A percentile compares a stretch with the other conserved stretches of the same genome.
Evolutionary conservation across 2,329 filamentous ascomycete species (phyloP).

Genomic region (Chaetothyriales sp.): DNA sequence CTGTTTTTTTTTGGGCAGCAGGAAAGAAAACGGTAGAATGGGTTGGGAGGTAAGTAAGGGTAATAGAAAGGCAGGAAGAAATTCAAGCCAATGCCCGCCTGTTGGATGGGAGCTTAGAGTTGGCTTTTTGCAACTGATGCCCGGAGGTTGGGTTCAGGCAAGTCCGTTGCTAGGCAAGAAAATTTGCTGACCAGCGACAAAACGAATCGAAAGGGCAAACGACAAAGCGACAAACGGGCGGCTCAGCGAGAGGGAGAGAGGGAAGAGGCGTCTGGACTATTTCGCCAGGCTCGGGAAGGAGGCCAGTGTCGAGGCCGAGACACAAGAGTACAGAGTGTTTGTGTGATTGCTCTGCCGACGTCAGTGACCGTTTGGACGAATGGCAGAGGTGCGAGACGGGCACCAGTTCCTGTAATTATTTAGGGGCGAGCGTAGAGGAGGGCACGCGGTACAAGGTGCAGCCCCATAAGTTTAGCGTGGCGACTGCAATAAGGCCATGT

Average conservation of each 20-base stretch:
- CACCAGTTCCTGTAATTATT: not conserved
- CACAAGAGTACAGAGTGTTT: not conserved
- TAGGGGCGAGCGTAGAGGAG: not conserved
- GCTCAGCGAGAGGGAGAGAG: too few species aligned
- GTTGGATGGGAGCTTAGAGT: not conserved
- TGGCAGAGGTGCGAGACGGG: not conserved
- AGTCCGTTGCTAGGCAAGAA: not conserved
- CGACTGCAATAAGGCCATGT: not conserved
- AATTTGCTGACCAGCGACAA: not conserved
- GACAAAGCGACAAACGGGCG: too few species aligned
- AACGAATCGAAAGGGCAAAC: too few species aligned
- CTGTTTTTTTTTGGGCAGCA: conserved; percentile 8
- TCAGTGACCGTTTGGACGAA: not conserved
- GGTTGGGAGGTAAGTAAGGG: conserved; percentile 1
- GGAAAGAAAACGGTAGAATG: conserved; percentile 4
- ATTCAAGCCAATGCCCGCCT: not conserved
- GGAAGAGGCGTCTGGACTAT: too few species aligned
- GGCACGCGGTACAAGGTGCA: not conserved
- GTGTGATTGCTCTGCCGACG: not conserved
- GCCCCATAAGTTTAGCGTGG: not conserved
- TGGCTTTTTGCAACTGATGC: not conserved
- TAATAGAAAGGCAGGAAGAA: not conserved
- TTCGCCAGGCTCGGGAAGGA: not conserved
- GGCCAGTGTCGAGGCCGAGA: too few species aligned
- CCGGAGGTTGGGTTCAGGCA: not conserved